Evolutionary conservation across 495 filamentous ascomycete genomes (phyloP).

Genomic region (Melanomma pulvis-pyrius): DNA sequence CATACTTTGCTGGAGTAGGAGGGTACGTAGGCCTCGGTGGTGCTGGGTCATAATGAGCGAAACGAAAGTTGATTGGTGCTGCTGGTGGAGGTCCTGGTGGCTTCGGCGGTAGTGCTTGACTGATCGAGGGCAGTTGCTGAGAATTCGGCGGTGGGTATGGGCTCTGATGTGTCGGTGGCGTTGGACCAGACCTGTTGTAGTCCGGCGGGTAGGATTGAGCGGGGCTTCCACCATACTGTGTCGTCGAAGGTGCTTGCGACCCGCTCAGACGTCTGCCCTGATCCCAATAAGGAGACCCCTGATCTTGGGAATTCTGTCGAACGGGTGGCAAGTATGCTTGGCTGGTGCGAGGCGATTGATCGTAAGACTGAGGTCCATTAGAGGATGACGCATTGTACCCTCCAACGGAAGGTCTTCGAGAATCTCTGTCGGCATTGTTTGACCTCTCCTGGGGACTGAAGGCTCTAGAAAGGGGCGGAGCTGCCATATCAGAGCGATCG

Average conservation of each 20-base stretch:
- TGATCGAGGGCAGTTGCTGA: constrained; percentile 4
- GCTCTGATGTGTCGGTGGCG: constrained; percentile 30
- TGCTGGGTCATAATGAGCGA: constrained; percentile 21
- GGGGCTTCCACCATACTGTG: background rate
- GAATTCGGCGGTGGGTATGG: constrained; percentile 23
- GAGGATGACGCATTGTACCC: constrained; percentile 5
- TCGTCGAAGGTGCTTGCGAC: constrained; percentile 1
- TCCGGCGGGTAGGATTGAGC: constrained; percentile 8
- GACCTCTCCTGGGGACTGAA: constrained; percentile 10
- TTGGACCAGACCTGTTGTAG: constrained; percentile 1
- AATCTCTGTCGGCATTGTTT: background rate
- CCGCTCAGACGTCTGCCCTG: constrained; percentile 8
- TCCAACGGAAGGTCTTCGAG: constrained; percentile 5
- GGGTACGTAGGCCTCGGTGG: constrained; percentile 12
- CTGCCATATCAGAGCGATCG: constrained; percentile 7
- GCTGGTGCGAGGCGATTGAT: constrained; percentile 6
- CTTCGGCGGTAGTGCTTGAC: constrained; percentile 14
- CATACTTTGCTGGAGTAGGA: constrained; percentile 3
- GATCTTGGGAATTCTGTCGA: constrained; percentile 17
- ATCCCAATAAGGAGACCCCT: constrained; percentile 4
- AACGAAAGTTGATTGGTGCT: constrained; percentile 18
- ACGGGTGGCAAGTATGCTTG: background rate
- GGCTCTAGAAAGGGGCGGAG: constrained; percentile 3
- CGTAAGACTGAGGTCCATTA: constrained; percentile 2
- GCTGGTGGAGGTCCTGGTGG: constrained; percentile 10